Conservation (phyloP, 2,329 filamentous ascomycete species). For the Colletotrichum karsti region DNA sequence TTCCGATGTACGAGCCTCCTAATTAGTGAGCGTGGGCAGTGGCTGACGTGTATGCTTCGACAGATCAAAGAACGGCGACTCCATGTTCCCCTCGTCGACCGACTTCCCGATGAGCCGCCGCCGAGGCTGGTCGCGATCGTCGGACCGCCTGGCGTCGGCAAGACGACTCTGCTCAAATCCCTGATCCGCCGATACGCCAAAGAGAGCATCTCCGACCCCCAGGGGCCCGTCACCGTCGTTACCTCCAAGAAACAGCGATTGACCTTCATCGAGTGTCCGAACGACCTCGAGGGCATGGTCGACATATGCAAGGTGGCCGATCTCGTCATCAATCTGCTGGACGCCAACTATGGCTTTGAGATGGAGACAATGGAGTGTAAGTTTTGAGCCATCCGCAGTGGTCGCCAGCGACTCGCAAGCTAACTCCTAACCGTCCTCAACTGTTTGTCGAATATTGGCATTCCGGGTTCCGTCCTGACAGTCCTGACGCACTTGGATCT, state of each 20-base stretch:
- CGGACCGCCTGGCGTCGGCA: conserved; percentile 93
- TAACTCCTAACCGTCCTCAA: conserved; percentile 92
- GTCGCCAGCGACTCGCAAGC: too few species aligned
- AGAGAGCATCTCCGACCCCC: conserved; percentile 88
- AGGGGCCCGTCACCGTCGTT: conserved; percentile 93
- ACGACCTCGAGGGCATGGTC: conserved; percentile 95
- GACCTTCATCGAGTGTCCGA: conserved; percentile 97
- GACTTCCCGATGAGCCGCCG: conserved; percentile 93
- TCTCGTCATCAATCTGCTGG: conserved; percentile 96
- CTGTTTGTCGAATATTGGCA: conserved; percentile 93
- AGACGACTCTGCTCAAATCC: conserved; percentile 95
- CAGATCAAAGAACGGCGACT: conserved; percentile 94
- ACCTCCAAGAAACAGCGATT: conserved; percentile 95
- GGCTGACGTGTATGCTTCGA: background rate
- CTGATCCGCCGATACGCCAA: conserved; percentile 95
- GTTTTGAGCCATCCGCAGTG: too few species aligned
- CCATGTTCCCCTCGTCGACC: conserved; percentile 96
- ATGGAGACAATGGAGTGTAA: conserved; percentile 99
- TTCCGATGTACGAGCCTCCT: conserved; percentile 64
- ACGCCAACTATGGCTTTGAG: conserved; percentile 98
- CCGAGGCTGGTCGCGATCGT: conserved; percentile 94
- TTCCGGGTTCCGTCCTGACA: conserved; percentile 98
- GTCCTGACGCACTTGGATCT: conserved; percentile 96
- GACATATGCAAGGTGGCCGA: conserved; percentile 97
- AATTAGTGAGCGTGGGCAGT: background rate